Percentiles rank a stretch among this genome's conserved stretches.
Evolutionary conservation across 129 eudicot genomes (phyloP).

Genomic region (carrot (Daucus carota)): DH1_v3.0 NC_030386.2:31023501-31024000

Average conservation of each 20-base stretch:
- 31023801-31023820: background rate
- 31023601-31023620: background rate
- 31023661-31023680: background rate
- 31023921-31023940: background rate
- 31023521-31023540: background rate
- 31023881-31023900: too few species aligned
- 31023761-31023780: background rate
- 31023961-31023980: background rate
- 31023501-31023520: background rate
- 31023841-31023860: background rate
- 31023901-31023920: background rate
- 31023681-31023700: background rate
- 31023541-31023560: background rate
- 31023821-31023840: background rate
- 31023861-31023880: background rate
- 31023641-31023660: background rate
- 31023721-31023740: background rate
- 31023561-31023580: background rate
- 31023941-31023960: background rate
- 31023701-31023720: background rate
- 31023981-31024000: background rate
- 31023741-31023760: background rate
- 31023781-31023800: background rate
- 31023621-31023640: background rate
- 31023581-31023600: background rate